phyloP scores from a whole-genome alignment of 129 eudicot genomes.

The sunflower (Helianthus annuus) region HanXRQr2.0-SUNRISE NC_035446.2:67127963-67128462 shows the following conservation, averaged over 20 bases:
- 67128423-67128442: slow-evolving; percentile 87
- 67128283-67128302: background rate
- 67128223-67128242: background rate
- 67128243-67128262: background rate
- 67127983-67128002: too few species aligned
- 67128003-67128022: too few species aligned
- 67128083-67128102: too few species aligned
- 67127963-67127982: too few species aligned
- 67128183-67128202: slow-evolving; percentile 9
- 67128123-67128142: too few species aligned
- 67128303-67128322: slow-evolving; percentile 22
- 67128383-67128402: slow-evolving; percentile 65
- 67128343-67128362: background rate
- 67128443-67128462: slow-evolving; percentile 74
- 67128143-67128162: too few species aligned
- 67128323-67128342: slow-evolving; percentile 2
- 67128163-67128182: too few species aligned
- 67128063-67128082: too few species aligned
- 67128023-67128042: too few species aligned
- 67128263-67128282: background rate
- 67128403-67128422: slow-evolving; percentile 89
- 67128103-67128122: too few species aligned
- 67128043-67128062: too few species aligned
- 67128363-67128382: slow-evolving; percentile 38
- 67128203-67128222: background rate